Evolutionary conservation across 2,329 filamentous ascomycete genomes (phyloP), one percentile per base, ranked within the genome.

Genomic region (Scedosporium dehoogii): DNA sequence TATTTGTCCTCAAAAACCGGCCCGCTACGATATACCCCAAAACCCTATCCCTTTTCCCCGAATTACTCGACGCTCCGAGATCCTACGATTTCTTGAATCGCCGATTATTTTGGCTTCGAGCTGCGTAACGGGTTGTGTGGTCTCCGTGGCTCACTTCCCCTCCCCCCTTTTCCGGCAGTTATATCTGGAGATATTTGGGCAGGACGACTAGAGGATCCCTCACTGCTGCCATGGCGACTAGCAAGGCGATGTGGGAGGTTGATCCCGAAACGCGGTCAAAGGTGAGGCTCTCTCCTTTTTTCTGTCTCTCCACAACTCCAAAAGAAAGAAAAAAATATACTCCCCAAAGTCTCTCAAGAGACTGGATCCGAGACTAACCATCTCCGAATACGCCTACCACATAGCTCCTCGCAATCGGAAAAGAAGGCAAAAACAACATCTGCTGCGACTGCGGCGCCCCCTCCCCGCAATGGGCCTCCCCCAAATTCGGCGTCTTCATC

Each of bases 401-500:
- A 48, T 73, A 96, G 91, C 87, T 99, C 73, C 86, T 92, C 67
- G 86, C 91, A 65, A 91, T 97, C 69, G 92, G 96, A 75, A 96
- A 96, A 75, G 88, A 88, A 69, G 88, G 91, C 69, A 87, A 88
- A 69, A 99, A 99, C 77, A 91, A 90, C 73, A 78, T 85, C 70
- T 99, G 94, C 80, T 93, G 92, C 79, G 94, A 99, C 78, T 99
- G 94, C 81, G 87, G 87, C 73, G 93, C 94, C 55, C 93, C 94
- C 23, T 96, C 91, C 69, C 94, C 94, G 66, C 94, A 99, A 88
- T 99, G 94, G 94, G 93, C 94, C 68, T 83, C 92, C 44, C 94
- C 94, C 67, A 99, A 99, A 77, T 96, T 99, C 73, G 93, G 93
- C 72, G 91, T 96, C 75, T 99, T 99, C 80, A 97, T 99, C 82